Conservation (phyloP, 345 rosid species). For the Gossypium thurberi region DNA sequence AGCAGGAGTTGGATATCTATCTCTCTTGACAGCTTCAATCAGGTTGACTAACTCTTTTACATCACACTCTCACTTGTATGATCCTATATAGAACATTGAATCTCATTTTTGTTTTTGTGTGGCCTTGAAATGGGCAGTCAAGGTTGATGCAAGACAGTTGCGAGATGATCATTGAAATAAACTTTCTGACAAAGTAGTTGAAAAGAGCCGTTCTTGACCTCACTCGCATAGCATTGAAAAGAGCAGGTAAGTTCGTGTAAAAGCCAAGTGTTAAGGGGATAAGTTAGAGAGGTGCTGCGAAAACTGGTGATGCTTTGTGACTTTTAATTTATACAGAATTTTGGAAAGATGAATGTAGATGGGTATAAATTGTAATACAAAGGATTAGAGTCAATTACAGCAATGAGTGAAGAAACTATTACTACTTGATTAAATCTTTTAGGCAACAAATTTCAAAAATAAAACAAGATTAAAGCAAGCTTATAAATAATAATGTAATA, state of each 20-base stretch:
- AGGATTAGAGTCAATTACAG: no score
- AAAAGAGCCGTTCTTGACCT: background rate
- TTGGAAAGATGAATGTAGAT: background rate
- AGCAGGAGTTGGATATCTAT: slow-evolving; percentile 3
- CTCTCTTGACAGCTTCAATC: slow-evolving; percentile 4
- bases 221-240: background rate
- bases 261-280: background rate
- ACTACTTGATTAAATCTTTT: no score
- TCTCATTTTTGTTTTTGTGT: slow-evolving; percentile 3
- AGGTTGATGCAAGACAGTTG: background rate
- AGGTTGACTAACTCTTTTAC: slow-evolving; percentile 14
- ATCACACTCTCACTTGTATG: background rate
- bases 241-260: background rate
- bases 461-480: no score
- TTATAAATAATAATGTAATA: no score
- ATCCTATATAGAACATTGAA: background rate
- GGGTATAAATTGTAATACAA: no score
- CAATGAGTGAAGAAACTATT: no score
- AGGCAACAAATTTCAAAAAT: no score
- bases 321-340: background rate
- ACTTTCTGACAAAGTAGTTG: background rate
- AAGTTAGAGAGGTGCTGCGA: background rate
- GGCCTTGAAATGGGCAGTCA: slow-evolving; percentile 3
- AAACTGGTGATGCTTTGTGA: background rate
- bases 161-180: background rate